Percentiles rank a stretch among this genome's conserved stretches.
Evolutionary conservation across 2,329 filamentous ascomycete genomes (phyloP).

Genomic region (Fusarium staphyleae): DNA sequence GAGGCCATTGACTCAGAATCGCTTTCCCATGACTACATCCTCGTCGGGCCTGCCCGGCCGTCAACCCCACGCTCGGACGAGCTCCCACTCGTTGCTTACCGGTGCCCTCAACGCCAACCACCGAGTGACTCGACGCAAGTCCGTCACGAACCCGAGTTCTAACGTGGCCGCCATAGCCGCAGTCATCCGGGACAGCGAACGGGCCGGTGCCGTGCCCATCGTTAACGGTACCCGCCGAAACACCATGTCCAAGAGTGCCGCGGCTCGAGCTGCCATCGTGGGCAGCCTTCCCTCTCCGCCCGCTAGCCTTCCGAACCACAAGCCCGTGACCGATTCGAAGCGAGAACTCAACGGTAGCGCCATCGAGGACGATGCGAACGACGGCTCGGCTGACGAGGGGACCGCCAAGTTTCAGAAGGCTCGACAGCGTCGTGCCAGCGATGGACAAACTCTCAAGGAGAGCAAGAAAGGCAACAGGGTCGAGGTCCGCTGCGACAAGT

Average conservation of each 20-base stretch:
- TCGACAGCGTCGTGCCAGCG: conserved; percentile 73
- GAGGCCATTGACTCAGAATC: conserved; percentile 71
- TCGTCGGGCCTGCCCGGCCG: conserved; percentile 66
- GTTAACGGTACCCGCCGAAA: conserved; percentile 67
- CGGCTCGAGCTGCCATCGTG: conserved; percentile 59
- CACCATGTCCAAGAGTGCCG: conserved; percentile 70
- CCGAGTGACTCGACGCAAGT: conserved; percentile 91
- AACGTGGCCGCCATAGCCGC: conserved; percentile 80
- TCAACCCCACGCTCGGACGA: conserved; percentile 73
- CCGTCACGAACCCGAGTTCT: conserved; percentile 77
- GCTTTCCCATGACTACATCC: conserved; percentile 65
- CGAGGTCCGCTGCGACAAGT: conserved; percentile 95
- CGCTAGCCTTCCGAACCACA: conserved; percentile 70
- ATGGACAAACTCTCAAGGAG: conserved; percentile 85
- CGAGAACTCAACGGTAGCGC: conserved; percentile 64
- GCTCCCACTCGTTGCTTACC: conserved; percentile 82
- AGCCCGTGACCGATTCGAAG: conserved; percentile 58
- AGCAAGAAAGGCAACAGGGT: conserved; percentile 83
- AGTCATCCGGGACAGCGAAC: conserved; percentile 72
- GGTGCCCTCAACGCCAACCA: conserved; percentile 80
- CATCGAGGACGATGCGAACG: conserved; percentile 72
- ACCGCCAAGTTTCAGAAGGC: conserved; percentile 57
- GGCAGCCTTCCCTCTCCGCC: conserved; percentile 69
- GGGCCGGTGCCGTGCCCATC: conserved; percentile 63
- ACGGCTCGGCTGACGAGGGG: conserved; percentile 63